phyloP scores from a whole-genome alignment of 208 protist genomes.

The Acanthamoeba royreba region DNA sequence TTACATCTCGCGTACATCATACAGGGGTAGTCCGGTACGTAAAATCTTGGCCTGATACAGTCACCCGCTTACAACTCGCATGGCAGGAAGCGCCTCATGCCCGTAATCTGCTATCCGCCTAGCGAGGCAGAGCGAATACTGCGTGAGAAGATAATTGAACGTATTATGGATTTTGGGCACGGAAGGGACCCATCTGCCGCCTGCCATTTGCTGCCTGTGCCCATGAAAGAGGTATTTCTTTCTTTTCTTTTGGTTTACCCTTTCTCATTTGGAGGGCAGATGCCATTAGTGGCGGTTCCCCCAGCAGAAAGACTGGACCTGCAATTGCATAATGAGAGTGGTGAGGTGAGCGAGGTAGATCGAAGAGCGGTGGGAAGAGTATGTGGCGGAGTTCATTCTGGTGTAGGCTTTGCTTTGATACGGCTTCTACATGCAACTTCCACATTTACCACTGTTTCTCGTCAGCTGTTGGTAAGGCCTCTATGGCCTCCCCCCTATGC shows the following conservation, averaged over 20 bases:
- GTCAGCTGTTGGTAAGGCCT: background rate
- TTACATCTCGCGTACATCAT: slow-evolving; percentile 92
- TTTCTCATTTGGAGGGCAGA: background rate
- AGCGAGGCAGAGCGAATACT: background rate
- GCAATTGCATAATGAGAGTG: background rate
- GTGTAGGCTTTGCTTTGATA: background rate
- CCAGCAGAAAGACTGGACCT: too few relatives aligned
- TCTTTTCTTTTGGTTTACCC: background rate
- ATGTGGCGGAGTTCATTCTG: background rate
- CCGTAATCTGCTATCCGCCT: background rate
- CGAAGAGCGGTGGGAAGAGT: background rate
- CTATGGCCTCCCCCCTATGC: background rate
- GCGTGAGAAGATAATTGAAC: background rate
- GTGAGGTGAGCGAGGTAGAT: background rate
- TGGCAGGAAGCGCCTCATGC: background rate
- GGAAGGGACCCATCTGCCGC: background rate
- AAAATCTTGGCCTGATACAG: background rate
- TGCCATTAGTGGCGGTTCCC: background rate
- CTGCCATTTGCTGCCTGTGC: background rate
- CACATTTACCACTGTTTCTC: background rate
- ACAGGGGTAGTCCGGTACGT: slow-evolving; percentile 86
- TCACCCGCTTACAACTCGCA: background rate
- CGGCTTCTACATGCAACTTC: background rate
- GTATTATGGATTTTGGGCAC: background rate
- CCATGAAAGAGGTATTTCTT: background rate